phyloP scores from a whole-genome alignment of 139 green algal genomes.

The Micractinium sp. region DNA sequence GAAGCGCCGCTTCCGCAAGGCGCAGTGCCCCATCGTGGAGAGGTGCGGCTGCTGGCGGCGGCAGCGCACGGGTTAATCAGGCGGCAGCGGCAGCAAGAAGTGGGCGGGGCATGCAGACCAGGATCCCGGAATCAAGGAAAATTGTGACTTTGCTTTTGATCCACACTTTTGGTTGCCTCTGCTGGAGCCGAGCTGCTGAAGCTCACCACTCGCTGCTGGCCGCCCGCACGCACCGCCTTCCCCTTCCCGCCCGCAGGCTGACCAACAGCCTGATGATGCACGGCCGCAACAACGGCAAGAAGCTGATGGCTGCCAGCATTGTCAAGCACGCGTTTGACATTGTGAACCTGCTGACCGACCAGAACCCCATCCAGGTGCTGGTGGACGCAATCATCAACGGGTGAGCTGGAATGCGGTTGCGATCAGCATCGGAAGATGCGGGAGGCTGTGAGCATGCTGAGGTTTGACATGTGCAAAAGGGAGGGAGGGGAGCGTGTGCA shows the following conservation, averaged over 20 bases:
- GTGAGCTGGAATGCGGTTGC: constrained; percentile 43
- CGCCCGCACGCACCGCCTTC: not conserved
- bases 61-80: no score
- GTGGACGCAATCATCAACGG: constrained; percentile 99
- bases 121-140: no score
- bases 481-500: no score
- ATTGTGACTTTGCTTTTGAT: no score
- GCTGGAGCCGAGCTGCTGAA: not conserved
- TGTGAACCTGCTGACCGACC: constrained; percentile 98
- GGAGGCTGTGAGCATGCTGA: no score
- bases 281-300: constrained; percentile 99
- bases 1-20: constrained; percentile 99
- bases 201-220: no score
- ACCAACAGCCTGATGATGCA: constrained; percentile 98
- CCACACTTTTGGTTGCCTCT: not conserved
- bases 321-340: constrained; percentile 99
- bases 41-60: constrained; percentile 58
- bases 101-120: no score
- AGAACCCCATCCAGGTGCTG: constrained; percentile 98
- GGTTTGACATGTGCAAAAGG: no score
- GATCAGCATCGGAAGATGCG: no score
- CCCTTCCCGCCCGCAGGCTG: constrained; percentile 67
- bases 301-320: constrained; percentile 98
- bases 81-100: not conserved
- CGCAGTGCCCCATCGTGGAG: constrained; percentile 99